These are phyloP conservation scores for Acrocalymma vagum DNA, from an alignment of 2,329 filamentous ascomycete species.

Conservation along the genomic window DNA sequence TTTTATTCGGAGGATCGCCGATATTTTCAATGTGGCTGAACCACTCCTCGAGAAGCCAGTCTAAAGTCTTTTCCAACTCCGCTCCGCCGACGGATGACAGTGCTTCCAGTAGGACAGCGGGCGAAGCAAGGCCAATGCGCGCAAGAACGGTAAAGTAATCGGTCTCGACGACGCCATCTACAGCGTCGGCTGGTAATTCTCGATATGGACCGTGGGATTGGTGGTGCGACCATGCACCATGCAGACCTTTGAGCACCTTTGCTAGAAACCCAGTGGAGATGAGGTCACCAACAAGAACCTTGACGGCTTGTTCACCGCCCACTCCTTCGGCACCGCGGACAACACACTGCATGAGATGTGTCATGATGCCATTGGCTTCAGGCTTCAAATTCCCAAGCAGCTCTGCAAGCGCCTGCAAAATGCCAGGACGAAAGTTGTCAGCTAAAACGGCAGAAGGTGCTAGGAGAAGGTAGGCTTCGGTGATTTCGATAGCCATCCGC, in stretches of 20 bases:
- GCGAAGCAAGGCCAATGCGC: constrained; percentile 77
- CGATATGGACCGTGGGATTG: constrained; percentile 80
- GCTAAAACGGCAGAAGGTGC: constrained; percentile 56
- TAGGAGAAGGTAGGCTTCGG: constrained; percentile 58
- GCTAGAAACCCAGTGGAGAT: constrained; percentile 67
- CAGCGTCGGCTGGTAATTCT: constrained; percentile 69
- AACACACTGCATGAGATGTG: constrained; percentile 55
- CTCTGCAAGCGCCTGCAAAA: constrained; percentile 51
- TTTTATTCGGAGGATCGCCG: constrained; percentile 70
- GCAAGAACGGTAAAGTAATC: constrained; percentile 88
- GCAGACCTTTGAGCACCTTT: constrained; percentile 57
- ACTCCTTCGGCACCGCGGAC: constrained; percentile 61
- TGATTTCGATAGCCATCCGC: constrained; percentile 58
- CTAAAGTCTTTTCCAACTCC: constrained; percentile 42
- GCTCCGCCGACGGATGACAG: constrained; percentile 48
- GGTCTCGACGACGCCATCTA: constrained; percentile 79
- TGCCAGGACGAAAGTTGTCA: constrained; percentile 47
- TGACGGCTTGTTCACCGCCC: constrained; percentile 60
- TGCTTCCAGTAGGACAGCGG: constrained; percentile 69
- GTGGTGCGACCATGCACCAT: constrained; percentile 61
- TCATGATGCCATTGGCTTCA: constrained; percentile 57
- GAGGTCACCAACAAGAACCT: constrained; percentile 61
- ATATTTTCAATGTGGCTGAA: constrained; percentile 75
- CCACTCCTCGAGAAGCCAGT: constrained; percentile 66
- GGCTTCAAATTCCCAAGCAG: constrained; percentile 57